Conservation (phyloP, 257 asterid species). For the Solanum chmielewskii region DNA sequence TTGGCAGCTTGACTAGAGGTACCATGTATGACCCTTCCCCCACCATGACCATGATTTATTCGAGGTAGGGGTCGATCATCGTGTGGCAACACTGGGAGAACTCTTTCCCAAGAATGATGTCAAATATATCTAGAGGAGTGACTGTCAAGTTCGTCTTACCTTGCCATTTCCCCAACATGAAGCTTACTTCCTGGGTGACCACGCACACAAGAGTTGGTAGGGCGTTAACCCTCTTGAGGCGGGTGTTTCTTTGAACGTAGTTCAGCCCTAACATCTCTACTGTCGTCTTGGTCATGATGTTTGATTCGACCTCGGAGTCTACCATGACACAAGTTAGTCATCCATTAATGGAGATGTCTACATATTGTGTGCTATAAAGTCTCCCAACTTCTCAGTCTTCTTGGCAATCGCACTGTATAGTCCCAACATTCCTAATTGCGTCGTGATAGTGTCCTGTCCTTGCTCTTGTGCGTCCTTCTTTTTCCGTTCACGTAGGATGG, state of each 20-base stretch:
- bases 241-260: background rate
- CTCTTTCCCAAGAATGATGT: background rate
- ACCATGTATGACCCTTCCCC: background rate
- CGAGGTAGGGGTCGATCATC: background rate
- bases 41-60: background rate
- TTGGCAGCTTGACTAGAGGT: background rate
- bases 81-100: background rate
- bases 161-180: background rate
- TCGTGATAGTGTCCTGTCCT: background rate
- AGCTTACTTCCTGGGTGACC: background rate
- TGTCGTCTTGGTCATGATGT: background rate
- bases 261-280: no score
- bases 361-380: background rate
- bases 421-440: background rate
- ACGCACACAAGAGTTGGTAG: background rate
- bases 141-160: background rate
- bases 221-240: background rate
- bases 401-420: background rate
- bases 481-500: no score
- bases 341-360: background rate
- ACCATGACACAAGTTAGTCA: background rate
- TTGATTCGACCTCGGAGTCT: background rate
- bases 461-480: no score
- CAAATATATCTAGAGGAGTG: background rate
- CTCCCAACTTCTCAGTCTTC: background rate